Evolutionary conservation across 2,329 filamentous ascomycete species (phyloP), one percentile per base, ranked within the genome.

Genomic region (Ceratocystis lukuohia): DNA sequence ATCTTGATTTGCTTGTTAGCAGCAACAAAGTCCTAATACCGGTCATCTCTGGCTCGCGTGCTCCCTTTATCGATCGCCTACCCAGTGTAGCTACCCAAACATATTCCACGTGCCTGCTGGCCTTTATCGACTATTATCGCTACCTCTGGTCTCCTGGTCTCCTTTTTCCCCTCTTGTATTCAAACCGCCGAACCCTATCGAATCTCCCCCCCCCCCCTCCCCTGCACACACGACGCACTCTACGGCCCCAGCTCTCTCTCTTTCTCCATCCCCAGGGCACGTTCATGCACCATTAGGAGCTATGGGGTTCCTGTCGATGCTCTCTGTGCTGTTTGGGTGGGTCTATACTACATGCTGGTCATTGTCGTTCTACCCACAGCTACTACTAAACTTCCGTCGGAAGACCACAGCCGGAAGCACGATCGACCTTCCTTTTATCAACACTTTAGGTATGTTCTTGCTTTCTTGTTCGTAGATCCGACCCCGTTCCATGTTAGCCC

Each of bases 361-460:
- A 12, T 77, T 87, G 17, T 96, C 91, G 17, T 97, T 96, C 78
- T 97, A 97, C 75, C 92, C 93, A 1, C 94, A 97, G 74, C 85
- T 88, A 5, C 77, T 95, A 68, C 82, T 91, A 69, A 97, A 96
- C 80, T 87, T 81, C 74, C 80, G 79, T 37, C 87, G 91, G 65
- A 84, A 84, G 67, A 88, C 89, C 7, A 96, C 92, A 3, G 82
- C 84, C 22, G 94, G 94, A 50, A 86, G 93, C 3, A 89, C 91
- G 0, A 87, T 96, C 70, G 92, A 96, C 75, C 96, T 95, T 72
- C 91, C 91, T 20, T 80, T 88, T 20, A 80, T 91, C 71, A 94
- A 94, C 75, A 76, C 78, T 30, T 72, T 87, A 3, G 84, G 82
- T 84, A 73, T 37, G 63, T 41, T 65, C 33, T 33, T 33, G 30